Percentiles rank a stretch among this genome's conserved stretches.
phyloP scores from a whole-genome alignment of 805 yeast genomes.

The Metschnikowia similis region DNA sequence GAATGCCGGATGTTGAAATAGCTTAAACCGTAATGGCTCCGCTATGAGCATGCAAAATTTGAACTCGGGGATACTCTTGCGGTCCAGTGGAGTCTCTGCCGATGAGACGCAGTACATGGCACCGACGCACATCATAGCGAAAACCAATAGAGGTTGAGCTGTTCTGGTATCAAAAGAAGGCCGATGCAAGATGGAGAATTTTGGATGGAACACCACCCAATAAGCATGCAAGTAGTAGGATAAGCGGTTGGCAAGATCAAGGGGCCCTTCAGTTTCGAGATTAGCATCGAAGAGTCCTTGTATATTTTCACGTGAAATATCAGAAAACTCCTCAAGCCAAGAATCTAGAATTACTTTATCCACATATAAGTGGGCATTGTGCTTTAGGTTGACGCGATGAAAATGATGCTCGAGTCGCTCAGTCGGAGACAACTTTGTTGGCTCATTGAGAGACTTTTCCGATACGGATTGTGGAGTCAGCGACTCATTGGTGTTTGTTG shows the following conservation, averaged over 20 bases:
- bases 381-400: slow-evolving; percentile 19
- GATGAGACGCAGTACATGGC: slow-evolving; percentile 39
- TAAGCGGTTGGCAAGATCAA: slow-evolving; percentile 30
- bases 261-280: slow-evolving; percentile 11
- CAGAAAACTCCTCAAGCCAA: slow-evolving; percentile 27
- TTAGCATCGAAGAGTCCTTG: slow-evolving; percentile 23
- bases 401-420: slow-evolving; percentile 18
- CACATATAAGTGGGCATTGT: slow-evolving; percentile 35
- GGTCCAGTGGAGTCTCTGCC: slow-evolving; percentile 17
- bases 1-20: slow-evolving; percentile 69
- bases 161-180: slow-evolving; percentile 51
- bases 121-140: slow-evolving; percentile 57
- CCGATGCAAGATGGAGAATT: slow-evolving; percentile 54
- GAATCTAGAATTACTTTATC: slow-evolving; percentile 34
- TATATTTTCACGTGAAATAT: slow-evolving; percentile 22
- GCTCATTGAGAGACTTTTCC: slow-evolving; percentile 8
- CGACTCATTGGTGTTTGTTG: slow-evolving; percentile 27
- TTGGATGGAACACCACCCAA: slow-evolving; percentile 59
- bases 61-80: slow-evolving; percentile 29
- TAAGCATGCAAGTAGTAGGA: slow-evolving; percentile 38
- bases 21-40: slow-evolving; percentile 59
- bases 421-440: slow-evolving; percentile 5
- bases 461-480: slow-evolving; percentile 15
- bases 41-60: slow-evolving; percentile 46
- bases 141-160: slow-evolving; percentile 47